Evolutionary conservation across 176 grass and related monocot species (phyloP).

Genomic region (Musa acuminata): DNA sequence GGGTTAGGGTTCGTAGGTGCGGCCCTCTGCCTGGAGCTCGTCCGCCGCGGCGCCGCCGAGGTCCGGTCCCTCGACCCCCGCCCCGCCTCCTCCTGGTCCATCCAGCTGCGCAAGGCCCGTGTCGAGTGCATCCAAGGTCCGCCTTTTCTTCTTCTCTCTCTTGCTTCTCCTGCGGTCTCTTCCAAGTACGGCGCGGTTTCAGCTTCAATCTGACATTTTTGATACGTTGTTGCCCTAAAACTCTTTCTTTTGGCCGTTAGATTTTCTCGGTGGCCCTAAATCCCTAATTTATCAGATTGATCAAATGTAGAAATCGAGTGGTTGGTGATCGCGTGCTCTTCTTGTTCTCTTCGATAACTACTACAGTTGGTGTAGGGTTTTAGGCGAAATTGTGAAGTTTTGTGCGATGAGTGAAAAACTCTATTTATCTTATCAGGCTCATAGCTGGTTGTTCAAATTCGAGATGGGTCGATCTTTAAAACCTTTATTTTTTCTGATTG

Average conservation of each 20-base stretch:
- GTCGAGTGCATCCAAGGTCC: constrained; percentile 55
- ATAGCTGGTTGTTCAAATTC: no score
- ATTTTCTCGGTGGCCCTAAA: no score
- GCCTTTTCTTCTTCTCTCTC: background rate
- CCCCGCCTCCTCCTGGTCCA: constrained; percentile 41
- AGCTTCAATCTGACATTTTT: background rate
- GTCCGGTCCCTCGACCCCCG: constrained; percentile 69
- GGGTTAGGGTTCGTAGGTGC: constrained; percentile 70
- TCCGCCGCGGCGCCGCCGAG: constrained; percentile 60
- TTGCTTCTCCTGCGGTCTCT: background rate
- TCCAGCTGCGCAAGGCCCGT: constrained; percentile 38
- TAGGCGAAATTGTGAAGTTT: no score
- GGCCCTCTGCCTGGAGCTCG: constrained; percentile 65
- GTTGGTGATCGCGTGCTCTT: background rate
- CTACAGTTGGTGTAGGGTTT: no score
- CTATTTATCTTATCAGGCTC: no score
- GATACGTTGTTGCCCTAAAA: background rate
- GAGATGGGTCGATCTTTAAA: no score
- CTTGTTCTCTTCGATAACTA: no score
- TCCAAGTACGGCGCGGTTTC: background rate
- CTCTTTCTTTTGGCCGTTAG: background rate
- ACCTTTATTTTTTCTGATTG: no score
- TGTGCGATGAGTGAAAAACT: no score
- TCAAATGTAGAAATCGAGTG: background rate
- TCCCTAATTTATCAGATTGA: no score